phyloP scores from a whole-genome alignment of 75 land plant species.

The Pinus tabuliformis region DNA sequence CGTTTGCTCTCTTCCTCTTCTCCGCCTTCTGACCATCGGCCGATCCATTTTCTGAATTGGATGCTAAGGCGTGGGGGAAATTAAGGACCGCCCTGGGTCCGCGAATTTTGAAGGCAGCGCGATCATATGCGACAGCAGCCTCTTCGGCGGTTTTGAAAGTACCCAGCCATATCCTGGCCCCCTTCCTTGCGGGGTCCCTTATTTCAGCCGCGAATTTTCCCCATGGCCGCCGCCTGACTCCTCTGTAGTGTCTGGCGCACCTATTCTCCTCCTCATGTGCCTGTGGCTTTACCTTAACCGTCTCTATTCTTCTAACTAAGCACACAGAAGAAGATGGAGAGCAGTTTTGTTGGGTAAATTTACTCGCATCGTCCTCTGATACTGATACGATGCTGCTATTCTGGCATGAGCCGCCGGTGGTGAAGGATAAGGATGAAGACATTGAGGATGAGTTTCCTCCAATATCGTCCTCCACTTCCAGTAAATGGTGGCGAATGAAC shows the following conservation, averaged over 20 bases:
- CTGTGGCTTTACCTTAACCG: too few species aligned
- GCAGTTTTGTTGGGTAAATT: too few species aligned
- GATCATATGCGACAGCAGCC: constrained; percentile 1
- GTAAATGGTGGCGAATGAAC: too few species aligned
- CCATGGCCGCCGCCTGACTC: background rate
- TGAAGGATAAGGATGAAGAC: too few species aligned
- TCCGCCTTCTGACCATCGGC: background rate
- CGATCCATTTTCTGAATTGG: background rate
- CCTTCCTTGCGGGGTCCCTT: background rate
- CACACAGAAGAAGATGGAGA: too few species aligned
- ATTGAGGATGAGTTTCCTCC: too few species aligned
- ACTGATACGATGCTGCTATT: too few species aligned
- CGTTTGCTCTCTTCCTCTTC: background rate
- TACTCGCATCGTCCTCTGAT: too few species aligned
- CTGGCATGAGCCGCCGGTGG: too few species aligned
- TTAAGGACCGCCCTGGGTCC: background rate
- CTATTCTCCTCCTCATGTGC: too few species aligned
- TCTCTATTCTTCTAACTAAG: too few species aligned
- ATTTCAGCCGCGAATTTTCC: background rate
- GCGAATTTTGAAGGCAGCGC: background rate
- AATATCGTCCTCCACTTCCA: too few species aligned
- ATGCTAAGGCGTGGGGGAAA: background rate
- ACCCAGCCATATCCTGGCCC: background rate
- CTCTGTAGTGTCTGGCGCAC: background rate
- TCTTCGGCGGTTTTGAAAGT: background rate